phyloP scores from a whole-genome alignment of 306 rosid genomes.

The Cucurbita pepo region DNA sequence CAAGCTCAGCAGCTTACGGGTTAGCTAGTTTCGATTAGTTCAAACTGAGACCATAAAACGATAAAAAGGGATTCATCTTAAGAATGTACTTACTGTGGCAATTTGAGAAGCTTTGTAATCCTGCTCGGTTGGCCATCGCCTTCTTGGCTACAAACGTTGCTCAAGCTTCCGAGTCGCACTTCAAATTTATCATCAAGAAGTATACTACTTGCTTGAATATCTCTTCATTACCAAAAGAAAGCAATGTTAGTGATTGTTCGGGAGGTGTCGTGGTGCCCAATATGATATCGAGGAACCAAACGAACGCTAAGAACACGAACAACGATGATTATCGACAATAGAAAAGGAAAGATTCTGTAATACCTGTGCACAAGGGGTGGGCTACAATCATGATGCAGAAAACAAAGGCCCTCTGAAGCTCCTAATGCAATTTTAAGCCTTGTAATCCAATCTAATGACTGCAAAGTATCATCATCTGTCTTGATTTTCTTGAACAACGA shows the following conservation, averaged over 20 bases:
- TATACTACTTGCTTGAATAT: conserved; percentile 88
- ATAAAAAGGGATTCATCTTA: background rate
- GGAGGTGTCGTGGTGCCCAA: background rate
- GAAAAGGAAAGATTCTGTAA: background rate
- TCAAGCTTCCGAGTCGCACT: conserved; percentile 87
- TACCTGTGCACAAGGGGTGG: conserved; percentile 94
- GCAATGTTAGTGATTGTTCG: conserved; percentile 5
- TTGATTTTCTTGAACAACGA: conserved; percentile 41
- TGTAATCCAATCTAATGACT: conserved; percentile 95
- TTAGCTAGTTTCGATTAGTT: background rate
- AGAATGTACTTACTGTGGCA: conserved; percentile 48
- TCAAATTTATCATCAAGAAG: conserved; percentile 93
- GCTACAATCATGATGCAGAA: conserved; percentile 75
- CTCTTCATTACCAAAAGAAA: conserved; percentile 37
- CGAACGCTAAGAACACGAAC: background rate
- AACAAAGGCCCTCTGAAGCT: conserved; percentile 71
- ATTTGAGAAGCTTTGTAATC: conserved; percentile 53
- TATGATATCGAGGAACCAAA: background rate
- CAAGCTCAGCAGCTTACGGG: background rate
- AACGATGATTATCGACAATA: background rate
- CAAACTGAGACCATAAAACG: background rate
- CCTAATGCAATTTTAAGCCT: conserved; percentile 91
- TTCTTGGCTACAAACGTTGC: conserved; percentile 61
- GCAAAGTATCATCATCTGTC: conserved; percentile 44
- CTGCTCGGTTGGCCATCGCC: conserved; percentile 79